Percentiles rank a stretch among this genome's conserved stretches.
Evolutionary conservation across 2,329 filamentous ascomycete genomes (phyloP).

Genomic region (Xylariaceae sp.): DNA sequence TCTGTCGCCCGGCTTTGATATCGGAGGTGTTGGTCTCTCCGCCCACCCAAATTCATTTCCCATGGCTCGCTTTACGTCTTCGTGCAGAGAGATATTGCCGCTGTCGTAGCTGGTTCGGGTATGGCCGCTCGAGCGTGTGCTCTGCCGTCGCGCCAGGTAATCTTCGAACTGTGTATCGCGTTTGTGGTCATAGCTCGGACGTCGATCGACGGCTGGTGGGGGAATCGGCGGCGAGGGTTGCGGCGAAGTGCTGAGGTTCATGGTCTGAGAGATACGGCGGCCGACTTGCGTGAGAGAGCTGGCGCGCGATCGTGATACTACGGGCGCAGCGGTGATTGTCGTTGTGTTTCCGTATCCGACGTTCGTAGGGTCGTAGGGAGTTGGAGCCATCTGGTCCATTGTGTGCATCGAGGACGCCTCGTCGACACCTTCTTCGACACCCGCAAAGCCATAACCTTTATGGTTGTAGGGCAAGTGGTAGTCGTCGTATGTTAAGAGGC

Average conservation of each 20-base stretch:
- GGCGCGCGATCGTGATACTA: constrained; percentile 8
- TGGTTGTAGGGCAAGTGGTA: constrained; percentile 47
- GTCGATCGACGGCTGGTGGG: constrained; percentile 6
- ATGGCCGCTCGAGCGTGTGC: constrained; percentile 6
- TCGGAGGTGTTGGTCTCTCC: neutral
- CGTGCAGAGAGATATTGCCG: constrained; percentile 7
- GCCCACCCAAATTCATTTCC: constrained; percentile 33
- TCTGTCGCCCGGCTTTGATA: constrained; percentile 21
- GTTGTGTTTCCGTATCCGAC: neutral
- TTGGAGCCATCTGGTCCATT: constrained; percentile 15
- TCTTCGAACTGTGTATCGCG: constrained; percentile 46
- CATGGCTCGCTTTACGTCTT: constrained; percentile 28
- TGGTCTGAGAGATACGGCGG: constrained; percentile 20
- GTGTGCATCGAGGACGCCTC: constrained; percentile 23
- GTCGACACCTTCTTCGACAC: constrained; percentile 26
- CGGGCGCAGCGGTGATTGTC: neutral
- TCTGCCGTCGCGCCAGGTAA: constrained; percentile 36
- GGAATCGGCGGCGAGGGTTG: constrained; percentile 13
- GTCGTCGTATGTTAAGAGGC: constrained; percentile 46
- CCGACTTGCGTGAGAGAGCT: constrained; percentile 21
- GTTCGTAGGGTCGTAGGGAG: constrained; percentile 24
- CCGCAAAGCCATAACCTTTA: constrained; percentile 44
- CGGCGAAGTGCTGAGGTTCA: constrained; percentile 15
- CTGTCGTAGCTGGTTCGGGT: constrained; percentile 16
- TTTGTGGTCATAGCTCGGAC: constrained; percentile 39